Conservation (phyloP, 371 early-diverging fungal species). For the Mortierella sp. region DNA sequence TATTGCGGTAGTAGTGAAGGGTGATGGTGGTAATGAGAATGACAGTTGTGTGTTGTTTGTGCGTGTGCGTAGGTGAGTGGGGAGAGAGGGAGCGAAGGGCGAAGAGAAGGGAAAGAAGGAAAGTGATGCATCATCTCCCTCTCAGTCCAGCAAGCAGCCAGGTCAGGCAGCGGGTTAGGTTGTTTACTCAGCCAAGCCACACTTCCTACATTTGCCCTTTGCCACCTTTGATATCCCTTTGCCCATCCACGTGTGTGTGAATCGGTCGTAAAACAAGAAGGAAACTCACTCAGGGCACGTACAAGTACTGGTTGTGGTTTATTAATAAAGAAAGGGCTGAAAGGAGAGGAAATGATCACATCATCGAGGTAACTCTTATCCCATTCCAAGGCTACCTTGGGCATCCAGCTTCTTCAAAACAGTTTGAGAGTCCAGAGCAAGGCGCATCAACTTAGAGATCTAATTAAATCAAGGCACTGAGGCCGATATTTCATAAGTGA, state of each 20-base stretch:
- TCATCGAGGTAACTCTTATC: not conserved
- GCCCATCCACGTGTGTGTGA: not conserved
- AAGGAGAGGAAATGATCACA: not conserved
- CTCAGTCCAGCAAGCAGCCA: too few species aligned
- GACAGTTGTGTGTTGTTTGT: not conserved
- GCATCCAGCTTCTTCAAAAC: constrained; percentile 1
- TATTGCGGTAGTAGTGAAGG: not conserved
- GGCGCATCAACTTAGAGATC: constrained; percentile 13
- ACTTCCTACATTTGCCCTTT: not conserved
- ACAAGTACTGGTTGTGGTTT: not conserved
- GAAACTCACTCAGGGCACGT: not conserved
- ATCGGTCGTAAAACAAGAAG: not conserved
- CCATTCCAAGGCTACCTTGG: not conserved
- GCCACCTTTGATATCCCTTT: not conserved
- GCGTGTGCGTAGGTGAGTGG: not conserved
- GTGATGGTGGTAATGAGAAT: not conserved
- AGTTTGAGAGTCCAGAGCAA: constrained; percentile 6
- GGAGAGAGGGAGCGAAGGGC: not conserved
- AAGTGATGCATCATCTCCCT: not conserved
- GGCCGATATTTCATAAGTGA: not conserved
- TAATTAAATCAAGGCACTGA: not conserved
- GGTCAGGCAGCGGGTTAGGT: constrained; percentile 6
- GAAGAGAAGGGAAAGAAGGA: not conserved
- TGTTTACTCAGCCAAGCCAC: constrained; percentile 50
- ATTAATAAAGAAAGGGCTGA: not conserved